phyloP scores from a whole-genome alignment of 768 basidiomycete genomes.

The Leccinum sublutescens region DNA sequence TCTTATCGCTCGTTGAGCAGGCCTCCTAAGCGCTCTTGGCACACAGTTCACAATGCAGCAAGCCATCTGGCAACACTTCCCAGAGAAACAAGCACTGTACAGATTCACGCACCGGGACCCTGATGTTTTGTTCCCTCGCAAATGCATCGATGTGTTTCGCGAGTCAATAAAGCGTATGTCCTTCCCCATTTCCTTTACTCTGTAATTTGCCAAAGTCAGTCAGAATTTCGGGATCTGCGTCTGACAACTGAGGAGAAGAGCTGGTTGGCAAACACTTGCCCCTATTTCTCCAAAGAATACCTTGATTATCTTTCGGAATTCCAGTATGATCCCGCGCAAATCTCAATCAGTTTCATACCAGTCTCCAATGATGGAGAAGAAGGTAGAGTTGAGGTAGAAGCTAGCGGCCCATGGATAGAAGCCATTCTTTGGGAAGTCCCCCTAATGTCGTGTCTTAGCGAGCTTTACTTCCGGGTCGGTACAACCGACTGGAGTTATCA shows the following conservation, averaged over 20 bases:
- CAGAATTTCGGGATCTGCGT: conserved; percentile 67
- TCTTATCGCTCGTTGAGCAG: neutral
- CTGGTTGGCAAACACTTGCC: conserved; percentile 69
- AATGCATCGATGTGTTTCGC: conserved; percentile 31
- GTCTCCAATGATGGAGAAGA: conserved; percentile 43
- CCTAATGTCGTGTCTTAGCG: conserved; percentile 88
- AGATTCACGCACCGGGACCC: conserved; percentile 78
- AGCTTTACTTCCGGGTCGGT: conserved; percentile 78
- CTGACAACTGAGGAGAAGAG: conserved; percentile 59
- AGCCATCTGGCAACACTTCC: conserved; percentile 77
- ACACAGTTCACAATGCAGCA: conserved; percentile 92
- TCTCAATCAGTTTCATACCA: conserved; percentile 64
- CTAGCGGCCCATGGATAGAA: conserved; percentile 72
- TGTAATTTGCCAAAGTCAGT: conserved; percentile 26
- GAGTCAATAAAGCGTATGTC: conserved; percentile 60
- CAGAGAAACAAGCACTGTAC: conserved; percentile 66
- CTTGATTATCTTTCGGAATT: conserved; percentile 72
- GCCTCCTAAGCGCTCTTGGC: neutral
- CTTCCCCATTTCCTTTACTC: conserved; percentile 14
- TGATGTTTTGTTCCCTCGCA: conserved; percentile 57
- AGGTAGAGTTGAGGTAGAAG: conserved; percentile 73
- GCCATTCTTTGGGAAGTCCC: conserved; percentile 96
- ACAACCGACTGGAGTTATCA: conserved; percentile 82
- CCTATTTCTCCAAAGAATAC: conserved; percentile 71
- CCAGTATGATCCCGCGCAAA: conserved; percentile 65